These are phyloP conservation scores for Torulaspora microellipsoides DNA, from an alignment of 805 yeast genomes.

Conservation along the genomic window DNA sequence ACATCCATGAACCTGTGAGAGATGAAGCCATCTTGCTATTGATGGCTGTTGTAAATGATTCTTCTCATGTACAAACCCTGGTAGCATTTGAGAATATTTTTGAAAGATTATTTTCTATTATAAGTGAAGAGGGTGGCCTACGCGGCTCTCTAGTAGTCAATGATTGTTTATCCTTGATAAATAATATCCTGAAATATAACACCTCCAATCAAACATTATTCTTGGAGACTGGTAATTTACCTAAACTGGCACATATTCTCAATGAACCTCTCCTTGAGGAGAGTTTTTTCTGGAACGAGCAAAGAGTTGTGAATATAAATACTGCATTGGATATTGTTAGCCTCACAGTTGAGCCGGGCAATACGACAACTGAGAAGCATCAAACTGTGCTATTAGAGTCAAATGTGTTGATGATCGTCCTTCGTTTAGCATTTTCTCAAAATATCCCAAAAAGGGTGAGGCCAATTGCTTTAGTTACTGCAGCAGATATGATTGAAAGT, in stretches of 20 bases:
- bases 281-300: conserved; percentile 70
- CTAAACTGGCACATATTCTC: conserved; percentile 57
- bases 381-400: conserved; percentile 58
- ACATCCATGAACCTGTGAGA: conserved; percentile 75
- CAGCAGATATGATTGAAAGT: conserved; percentile 69
- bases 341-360: conserved; percentile 68
- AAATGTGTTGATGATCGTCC: conserved; percentile 59
- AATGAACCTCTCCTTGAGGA: conserved; percentile 52
- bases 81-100: conserved; percentile 94
- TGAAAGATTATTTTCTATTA: conserved; percentile 72
- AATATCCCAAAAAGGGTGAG: conserved; percentile 62
- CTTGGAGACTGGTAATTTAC: conserved; percentile 76
- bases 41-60: conserved; percentile 75
- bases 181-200: conserved; percentile 71
- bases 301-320: conserved; percentile 59
- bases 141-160: conserved; percentile 87
- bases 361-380: conserved; percentile 53
- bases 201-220: conserved; percentile 87
- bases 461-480: conserved; percentile 62
- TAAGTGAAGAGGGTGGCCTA: conserved; percentile 83
- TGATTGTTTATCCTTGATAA: conserved; percentile 75
- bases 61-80: conserved; percentile 81
- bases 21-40: conserved; percentile 83
- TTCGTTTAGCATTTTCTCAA: conserved; percentile 67
- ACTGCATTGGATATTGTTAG: conserved; percentile 69